Percentiles rank a stretch among this genome's conserved stretches.
Conservation (phyloP, 23 red algal species). For the Gracilaria domingensis region DNA sequence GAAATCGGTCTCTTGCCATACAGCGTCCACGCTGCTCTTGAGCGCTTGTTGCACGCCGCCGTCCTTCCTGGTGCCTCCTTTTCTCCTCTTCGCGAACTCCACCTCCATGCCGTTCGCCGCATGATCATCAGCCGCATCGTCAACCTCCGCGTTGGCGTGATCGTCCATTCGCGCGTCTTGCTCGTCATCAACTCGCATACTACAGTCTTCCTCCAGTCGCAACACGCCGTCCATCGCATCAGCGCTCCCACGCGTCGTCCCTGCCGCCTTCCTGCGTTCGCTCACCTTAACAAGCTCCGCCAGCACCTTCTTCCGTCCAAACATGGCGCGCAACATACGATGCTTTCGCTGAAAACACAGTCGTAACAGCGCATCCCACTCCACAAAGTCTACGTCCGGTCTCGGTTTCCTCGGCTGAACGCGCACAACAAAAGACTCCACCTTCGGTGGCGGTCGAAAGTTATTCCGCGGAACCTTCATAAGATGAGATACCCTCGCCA, state of each 20-base stretch:
- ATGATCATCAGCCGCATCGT: slow-evolving; percentile 27
- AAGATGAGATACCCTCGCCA: slow-evolving; percentile 83
- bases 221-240: neutral
- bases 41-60: slow-evolving; percentile 12
- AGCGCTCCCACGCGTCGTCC: neutral
- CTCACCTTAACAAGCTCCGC: slow-evolving; percentile 54
- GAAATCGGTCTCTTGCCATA: no score
- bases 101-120: slow-evolving; percentile 34
- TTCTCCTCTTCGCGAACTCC: slow-evolving; percentile 40
- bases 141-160: neutral
- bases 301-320: slow-evolving; percentile 77
- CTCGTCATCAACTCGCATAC: neutral
- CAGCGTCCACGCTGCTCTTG: slow-evolving; percentile 44
- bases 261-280: slow-evolving; percentile 25
- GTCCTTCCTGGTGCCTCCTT: slow-evolving; percentile 23
- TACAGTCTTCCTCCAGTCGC: neutral
- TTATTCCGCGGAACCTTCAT: slow-evolving; percentile 94
- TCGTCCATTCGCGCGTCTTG: slow-evolving; percentile 1
- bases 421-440: slow-evolving; percentile 92
- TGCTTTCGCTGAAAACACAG: slow-evolving; percentile 96
- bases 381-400: slow-evolving; percentile 75
- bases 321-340: slow-evolving; percentile 84
- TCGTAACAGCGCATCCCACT: slow-evolving; percentile 95
- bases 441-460: slow-evolving; percentile 97
- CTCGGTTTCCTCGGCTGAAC: slow-evolving; percentile 86